These are phyloP conservation scores for Suhomyces vadensis DNA, from an alignment of 805 yeast genomes.

Conservation along the genomic window DNA sequence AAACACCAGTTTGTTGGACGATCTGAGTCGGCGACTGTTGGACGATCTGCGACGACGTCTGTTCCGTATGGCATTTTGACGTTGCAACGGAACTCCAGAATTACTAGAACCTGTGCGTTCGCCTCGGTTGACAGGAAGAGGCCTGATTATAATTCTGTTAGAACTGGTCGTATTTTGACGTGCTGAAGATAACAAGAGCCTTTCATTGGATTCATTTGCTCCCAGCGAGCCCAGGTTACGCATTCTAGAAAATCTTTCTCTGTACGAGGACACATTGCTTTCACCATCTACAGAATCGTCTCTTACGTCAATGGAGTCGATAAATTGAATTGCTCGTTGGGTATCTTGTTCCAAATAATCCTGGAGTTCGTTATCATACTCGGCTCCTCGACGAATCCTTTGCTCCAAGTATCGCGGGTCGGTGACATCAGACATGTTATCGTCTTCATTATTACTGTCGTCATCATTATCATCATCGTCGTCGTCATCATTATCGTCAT, in stretches of 20 bases:
- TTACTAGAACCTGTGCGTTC: neutral
- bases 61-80: conserved; percentile 36
- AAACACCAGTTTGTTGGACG: conserved; percentile 5
- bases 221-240: neutral
- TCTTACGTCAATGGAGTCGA: conserved; percentile 9
- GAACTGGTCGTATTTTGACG: conserved; percentile 19
- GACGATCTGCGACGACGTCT: conserved; percentile 1
- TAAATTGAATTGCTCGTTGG: conserved; percentile 11
- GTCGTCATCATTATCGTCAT: conserved; percentile 10
- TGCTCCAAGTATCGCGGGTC: neutral
- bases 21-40: conserved; percentile 4
- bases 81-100: conserved; percentile 26
- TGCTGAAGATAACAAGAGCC: conserved; percentile 29
- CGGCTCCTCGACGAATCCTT: too few species aligned
- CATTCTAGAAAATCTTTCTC: neutral
- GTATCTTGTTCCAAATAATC: conserved; percentile 3
- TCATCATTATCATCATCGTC: neutral
- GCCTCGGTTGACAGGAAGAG: neutral
- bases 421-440: neutral
- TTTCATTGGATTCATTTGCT: conserved; percentile 7
- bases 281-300: conserved; percentile 7
- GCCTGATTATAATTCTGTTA: conserved; percentile 5
- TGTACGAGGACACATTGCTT: neutral
- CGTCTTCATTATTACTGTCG: neutral
- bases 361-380: neutral